Percentiles rank a stretch among this genome's conserved stretches.
Conservation (phyloP, 306 rosid species). For the Boehmeria nivea region DNA sequence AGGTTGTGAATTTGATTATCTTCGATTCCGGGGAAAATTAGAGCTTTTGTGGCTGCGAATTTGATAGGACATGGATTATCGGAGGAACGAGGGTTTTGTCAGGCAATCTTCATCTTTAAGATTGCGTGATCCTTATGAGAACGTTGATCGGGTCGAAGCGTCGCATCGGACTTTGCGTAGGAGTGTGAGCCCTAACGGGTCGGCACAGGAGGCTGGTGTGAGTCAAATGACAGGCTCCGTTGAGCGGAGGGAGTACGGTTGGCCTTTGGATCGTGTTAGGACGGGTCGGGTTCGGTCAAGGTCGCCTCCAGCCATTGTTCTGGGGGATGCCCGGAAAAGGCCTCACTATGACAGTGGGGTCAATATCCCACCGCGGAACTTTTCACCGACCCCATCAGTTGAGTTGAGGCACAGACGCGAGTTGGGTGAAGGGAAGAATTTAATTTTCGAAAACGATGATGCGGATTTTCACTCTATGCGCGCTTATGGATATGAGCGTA, state of each 20-base stretch:
- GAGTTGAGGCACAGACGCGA: constrained; percentile 45
- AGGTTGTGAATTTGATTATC: background rate
- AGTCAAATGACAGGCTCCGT: constrained; percentile 34
- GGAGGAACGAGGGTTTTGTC: constrained; percentile 46
- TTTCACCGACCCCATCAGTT: constrained; percentile 36
- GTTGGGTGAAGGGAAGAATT: constrained; percentile 24
- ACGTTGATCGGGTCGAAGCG: constrained; percentile 28
- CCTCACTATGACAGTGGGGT: constrained; percentile 42
- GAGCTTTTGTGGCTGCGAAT: constrained; percentile 1
- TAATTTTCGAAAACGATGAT: constrained; percentile 33
- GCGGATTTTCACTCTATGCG: constrained; percentile 29
- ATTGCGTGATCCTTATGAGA: constrained; percentile 28
- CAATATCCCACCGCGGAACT: constrained; percentile 30
- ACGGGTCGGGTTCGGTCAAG: constrained; percentile 31
- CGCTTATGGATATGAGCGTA: constrained; percentile 25
- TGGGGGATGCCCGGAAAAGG: constrained; percentile 38
- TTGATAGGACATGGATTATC: constrained; percentile 40
- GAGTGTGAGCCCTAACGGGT: constrained; percentile 50
- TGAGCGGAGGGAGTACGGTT: constrained; percentile 50
- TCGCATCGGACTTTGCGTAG: constrained; percentile 37
- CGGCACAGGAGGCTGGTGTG: constrained; percentile 32
- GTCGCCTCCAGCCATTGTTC: constrained; percentile 39
- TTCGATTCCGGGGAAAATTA: background rate
- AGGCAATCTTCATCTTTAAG: constrained; percentile 32
- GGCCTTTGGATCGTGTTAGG: constrained; percentile 49